phyloP scores from a whole-genome alignment of 441 rosid genomes.

The Dalechampia spathulata region DNA sequence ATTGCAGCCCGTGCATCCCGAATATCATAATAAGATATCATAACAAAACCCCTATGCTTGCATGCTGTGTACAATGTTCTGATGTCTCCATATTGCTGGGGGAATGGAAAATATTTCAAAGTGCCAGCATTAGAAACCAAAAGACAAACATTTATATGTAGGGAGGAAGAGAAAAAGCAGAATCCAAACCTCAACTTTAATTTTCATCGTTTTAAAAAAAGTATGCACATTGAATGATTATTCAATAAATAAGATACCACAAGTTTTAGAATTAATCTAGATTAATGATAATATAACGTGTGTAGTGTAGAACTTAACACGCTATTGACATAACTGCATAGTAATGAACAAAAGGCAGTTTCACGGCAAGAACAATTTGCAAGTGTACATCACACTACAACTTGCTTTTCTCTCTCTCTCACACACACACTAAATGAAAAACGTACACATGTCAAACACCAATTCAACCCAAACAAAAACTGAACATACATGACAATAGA shows the following conservation, averaged over 20 bases:
- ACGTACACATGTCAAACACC: no score
- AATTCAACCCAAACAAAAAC: no score
- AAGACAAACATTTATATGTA: background rate
- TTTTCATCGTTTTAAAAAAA: background rate
- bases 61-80: constrained; percentile 82
- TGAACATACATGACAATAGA: no score
- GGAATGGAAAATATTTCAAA: constrained; percentile 20
- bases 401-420: no score
- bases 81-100: constrained; percentile 84
- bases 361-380: no score
- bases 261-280: background rate
- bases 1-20: constrained; percentile 85
- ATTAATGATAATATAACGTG: background rate
- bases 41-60: constrained; percentile 90
- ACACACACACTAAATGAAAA: no score
- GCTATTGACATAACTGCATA: background rate
- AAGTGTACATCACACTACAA: no score
- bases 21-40: constrained; percentile 88
- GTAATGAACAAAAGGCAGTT: no score
- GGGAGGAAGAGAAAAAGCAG: background rate
- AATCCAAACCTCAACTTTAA: background rate
- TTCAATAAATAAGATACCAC: background rate
- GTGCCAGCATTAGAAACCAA: constrained; percentile 1
- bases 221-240: background rate
- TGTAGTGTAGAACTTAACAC: background rate